Conservation (phyloP, 306 rosid species). For the Oemleria cerasiformis region DNA sequence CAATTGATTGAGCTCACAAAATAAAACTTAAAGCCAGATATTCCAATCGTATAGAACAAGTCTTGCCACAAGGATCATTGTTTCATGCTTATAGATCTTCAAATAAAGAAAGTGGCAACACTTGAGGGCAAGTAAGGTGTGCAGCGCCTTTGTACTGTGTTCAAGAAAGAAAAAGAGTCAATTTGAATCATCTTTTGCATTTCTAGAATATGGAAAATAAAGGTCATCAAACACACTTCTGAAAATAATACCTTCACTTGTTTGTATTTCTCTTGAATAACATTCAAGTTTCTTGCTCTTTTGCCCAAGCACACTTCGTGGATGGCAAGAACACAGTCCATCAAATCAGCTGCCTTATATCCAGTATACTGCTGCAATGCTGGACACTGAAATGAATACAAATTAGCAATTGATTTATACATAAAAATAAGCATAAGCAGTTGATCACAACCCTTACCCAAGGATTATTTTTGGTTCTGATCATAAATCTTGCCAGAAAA, state of each 20-base stretch:
- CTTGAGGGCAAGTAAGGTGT: conserved; percentile 60
- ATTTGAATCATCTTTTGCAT: conserved; percentile 16
- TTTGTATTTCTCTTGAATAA: conserved; percentile 81
- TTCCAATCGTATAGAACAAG: background rate
- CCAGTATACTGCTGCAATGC: conserved; percentile 44
- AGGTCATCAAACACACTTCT: background rate
- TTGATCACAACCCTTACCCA: conserved; percentile 54
- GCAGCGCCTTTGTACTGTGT: conserved; percentile 79
- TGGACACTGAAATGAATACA: conserved; percentile 41
- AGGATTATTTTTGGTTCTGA: conserved; percentile 51
- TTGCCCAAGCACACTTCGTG: conserved; percentile 76
- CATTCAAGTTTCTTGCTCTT: conserved; percentile 60
- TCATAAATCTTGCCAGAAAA: conserved; percentile 65
- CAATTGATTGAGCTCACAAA: background rate
- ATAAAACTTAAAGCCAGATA: background rate
- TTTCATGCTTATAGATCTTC: conserved; percentile 30
- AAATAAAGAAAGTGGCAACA: conserved; percentile 58
- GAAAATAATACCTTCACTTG: conserved; percentile 60
- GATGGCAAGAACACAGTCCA: conserved; percentile 54
- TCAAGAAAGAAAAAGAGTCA: conserved; percentile 9
- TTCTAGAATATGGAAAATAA: background rate
- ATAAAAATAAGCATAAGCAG: background rate
- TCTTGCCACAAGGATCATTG: background rate
- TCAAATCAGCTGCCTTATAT: conserved; percentile 62
- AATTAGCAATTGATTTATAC: conserved; percentile 9